Conservation (phyloP, 2,329 filamentous ascomycete genomes). For the Didymella pomorum region DNA sequence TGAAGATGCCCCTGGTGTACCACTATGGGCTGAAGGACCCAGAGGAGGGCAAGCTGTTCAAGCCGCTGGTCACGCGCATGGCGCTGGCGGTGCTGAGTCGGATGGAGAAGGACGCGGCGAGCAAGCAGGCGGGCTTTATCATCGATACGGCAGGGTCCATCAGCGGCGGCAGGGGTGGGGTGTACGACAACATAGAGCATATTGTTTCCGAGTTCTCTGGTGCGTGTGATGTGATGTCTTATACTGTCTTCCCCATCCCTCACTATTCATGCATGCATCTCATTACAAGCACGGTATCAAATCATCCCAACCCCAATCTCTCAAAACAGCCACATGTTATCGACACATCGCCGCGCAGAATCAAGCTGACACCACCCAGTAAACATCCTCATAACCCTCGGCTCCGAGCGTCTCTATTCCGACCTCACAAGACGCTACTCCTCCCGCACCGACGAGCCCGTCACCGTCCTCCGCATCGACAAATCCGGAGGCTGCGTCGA, state of each 20-base stretch:
- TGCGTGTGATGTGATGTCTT: slow-evolving; percentile 48
- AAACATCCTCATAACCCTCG: slow-evolving; percentile 82
- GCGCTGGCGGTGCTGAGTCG: slow-evolving; percentile 80
- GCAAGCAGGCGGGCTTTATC: slow-evolving; percentile 78
- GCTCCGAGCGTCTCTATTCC: slow-evolving; percentile 77
- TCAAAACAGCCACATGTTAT: no score
- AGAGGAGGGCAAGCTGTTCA: slow-evolving; percentile 75
- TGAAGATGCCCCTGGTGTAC: slow-evolving; percentile 91
- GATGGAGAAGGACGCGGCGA: slow-evolving; percentile 75
- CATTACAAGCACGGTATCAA: not conserved
- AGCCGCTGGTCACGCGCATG: slow-evolving; percentile 75
- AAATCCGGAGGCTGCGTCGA: slow-evolving; percentile 87
- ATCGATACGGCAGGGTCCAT: slow-evolving; percentile 82
- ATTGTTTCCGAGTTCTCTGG: slow-evolving; percentile 74
- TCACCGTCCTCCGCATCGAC: slow-evolving; percentile 79
- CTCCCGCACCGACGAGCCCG: slow-evolving; percentile 66
- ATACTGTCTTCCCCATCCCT: not conserved
- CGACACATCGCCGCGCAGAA: not conserved
- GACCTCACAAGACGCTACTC: slow-evolving; percentile 75
- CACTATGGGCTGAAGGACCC: slow-evolving; percentile 80
- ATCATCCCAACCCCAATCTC: no score
- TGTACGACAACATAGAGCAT: slow-evolving; percentile 81
- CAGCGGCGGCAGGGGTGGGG: slow-evolving; percentile 68
- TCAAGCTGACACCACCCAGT: slow-evolving; percentile 57
- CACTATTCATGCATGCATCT: no score